Base-by-base conservation (phyloP, 2,329 filamentous ascomycete genomes). In the Massarina eburnea region DNA sequence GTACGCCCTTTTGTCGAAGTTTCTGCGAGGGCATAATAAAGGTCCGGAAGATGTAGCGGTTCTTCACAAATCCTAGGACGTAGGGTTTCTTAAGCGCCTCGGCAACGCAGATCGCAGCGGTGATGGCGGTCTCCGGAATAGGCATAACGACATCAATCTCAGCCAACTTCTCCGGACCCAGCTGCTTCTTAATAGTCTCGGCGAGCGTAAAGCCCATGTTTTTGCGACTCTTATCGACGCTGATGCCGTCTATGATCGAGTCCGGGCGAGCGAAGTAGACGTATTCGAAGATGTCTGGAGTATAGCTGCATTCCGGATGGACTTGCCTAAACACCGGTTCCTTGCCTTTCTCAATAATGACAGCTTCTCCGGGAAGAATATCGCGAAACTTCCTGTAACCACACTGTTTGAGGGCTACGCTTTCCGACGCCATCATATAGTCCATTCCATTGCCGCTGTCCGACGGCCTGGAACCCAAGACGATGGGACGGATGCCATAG, bases 391-490 rank as follows among this genome's bases (percentile, higher is more conserved):
- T 78, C 26, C 71, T 76, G 73, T 94, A 95, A 14, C 89, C 89
- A 38, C 92, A 84, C 67, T 95, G 89, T 36, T 81, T 81, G 37
- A 96, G 75, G 8, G 90, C 91, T 39, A 96, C 84, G 8, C 87
- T 92, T 71, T 96, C 91, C 0, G 90, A 95, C 1, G 90, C 89
- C 76, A 96, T 82, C 80, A 96, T 90, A 74, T 95, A 96, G 71
- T 96, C 91, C 49, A 73, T 85, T 5, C 83, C 84, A 4, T 80
- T 76, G 27, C 81, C 78, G 30, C 83, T 86, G 12, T 76, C 71
- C 1, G 88, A 90, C 1, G 82, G 79, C 43, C 90, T 81, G 39
- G 84, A 88, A 33, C 91, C 91, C 8, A 95, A 74, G 37, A 88
- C 82, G 54, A 96, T 81, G 2, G 91, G 91, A 10, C 91, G 87